Base-by-base conservation (phyloP, 805 yeast genomes). In the Wickerhamiella alocasiicola region DNA sequence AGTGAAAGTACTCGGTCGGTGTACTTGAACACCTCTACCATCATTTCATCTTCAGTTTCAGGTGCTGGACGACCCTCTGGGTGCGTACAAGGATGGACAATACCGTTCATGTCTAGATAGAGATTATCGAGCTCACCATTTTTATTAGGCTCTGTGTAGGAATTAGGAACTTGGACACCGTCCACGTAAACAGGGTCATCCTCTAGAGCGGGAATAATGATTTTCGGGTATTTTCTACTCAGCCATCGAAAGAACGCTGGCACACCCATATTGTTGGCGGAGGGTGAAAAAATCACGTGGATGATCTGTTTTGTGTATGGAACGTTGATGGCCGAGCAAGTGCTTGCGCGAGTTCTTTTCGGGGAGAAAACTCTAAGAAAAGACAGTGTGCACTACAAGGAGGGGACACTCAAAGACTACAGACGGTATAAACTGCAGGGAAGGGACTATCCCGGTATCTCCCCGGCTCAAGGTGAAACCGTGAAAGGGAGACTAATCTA, bases 231-330 rank as follows among this genome's bases (percentile, higher is more conserved):
- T 58, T 87, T 84, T 47, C 75, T 63, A 1, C 97, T 84, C 36
- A 91, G 67, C 97, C 98, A 91, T 65, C 98, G 72, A 63, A 85
- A 91, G 54, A 91, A 77, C 17, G 98, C 95, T 48, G 98, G 98
- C 49, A 91, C 98, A 68, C 98, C 95, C 55, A 49, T 54, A 23
- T 20, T n/a, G 26, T 23, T 7, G 12, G 12, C 26, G 19, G 6
- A 19, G 39, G 23, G 13, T 6, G 28, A 24, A 17, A 24, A 18
- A 24, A 31, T 31, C 20, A 31, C 26, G 24, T 31, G 32, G 21
- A 20, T 31, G 19, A 23, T 18, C 13, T 32, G 39, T 24, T 42
- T 42, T 29, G 45, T 42, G 5, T 52, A 52, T 39, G 55, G 55
- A 7, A 51, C 55, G 0, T 30, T 52, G 18, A 51, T 51, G 55